Evolutionary conservation across 768 basidiomycete genomes (phyloP), one percentile per base, ranked within the genome.

Genomic region (Hericium erinaceus): DNA sequence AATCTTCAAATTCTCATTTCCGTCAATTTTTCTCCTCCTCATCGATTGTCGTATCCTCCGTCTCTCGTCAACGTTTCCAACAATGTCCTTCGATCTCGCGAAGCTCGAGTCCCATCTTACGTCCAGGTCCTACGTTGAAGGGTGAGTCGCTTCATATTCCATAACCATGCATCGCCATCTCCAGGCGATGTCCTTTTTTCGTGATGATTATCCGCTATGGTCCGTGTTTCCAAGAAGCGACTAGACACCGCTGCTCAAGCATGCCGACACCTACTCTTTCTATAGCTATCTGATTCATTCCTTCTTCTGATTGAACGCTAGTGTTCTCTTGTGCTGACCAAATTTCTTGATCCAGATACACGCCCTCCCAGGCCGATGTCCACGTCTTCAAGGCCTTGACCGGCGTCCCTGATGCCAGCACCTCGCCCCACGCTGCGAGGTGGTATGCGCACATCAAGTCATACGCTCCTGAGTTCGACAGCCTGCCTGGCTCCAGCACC

Each of bases 401-500:
- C 40, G 76, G 80, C 26, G 79, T 81, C 15, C 91, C 92, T 54
- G 77, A 80, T 61, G 80, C 85, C 48, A 69, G 83, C 48, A 68
- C 77, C 54, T 78, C 80, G 72, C 91, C 92, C 59, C 80, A 91
- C 73, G 81, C 83, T 54, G 80, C 87, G 38, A 80, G 95, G 68
- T 98, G 95, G 95, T 95, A 92, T 81, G 84, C 75, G 60, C 97
- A 98, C 76, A 95, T 97, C 74, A 78, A 85, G 64, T 94, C 94
- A 16, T 95, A 89, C 72, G 74, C 79, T 56, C 71, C 82, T 51
- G 92, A 97, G 74, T 85, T 87, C 75, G 77, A 70, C 56, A 78
- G 84, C 63, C 81, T 98, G 58, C 77, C 92, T 41, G 94, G 94
- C 58, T 88, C 92, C 64, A 93, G 91, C 73, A 84, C 77, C 28